phyloP scores from a whole-genome alignment of 805 yeast species.

The Yarrowia deformans region DNA sequence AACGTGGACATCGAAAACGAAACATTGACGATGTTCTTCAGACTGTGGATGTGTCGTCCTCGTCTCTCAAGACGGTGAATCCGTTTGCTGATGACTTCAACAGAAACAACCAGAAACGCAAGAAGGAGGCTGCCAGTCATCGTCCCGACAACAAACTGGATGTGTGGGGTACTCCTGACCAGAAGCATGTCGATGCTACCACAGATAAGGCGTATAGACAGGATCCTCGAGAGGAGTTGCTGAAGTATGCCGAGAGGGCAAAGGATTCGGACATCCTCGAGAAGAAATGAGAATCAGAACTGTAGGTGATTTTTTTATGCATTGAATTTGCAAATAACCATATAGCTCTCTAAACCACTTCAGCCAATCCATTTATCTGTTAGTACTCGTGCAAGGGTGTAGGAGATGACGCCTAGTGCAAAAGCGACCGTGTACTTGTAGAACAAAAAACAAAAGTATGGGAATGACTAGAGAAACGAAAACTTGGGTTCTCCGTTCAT shows the following conservation, averaged over 20 bases:
- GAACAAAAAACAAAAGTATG: too few species aligned
- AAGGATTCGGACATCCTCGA: conserved; percentile 37
- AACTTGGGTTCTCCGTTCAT: too few species aligned
- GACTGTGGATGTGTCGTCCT: conserved; percentile 44
- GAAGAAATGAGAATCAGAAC: background rate
- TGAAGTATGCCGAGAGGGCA: conserved; percentile 48
- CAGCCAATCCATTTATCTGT: too few species aligned
- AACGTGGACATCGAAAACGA: conserved; percentile 46
- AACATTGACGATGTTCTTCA: conserved; percentile 49
- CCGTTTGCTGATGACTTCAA: conserved; percentile 46
- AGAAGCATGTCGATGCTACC: conserved; percentile 42
- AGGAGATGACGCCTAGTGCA: too few species aligned
- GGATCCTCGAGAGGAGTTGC: conserved; percentile 50
- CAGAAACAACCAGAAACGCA: conserved; percentile 36
- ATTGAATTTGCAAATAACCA: too few species aligned
- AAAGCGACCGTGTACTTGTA: too few species aligned
- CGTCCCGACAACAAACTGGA: conserved; percentile 44
- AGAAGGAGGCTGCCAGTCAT: conserved; percentile 33
- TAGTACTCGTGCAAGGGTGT: too few species aligned
- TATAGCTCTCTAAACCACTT: too few species aligned
- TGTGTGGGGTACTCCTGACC: conserved; percentile 46
- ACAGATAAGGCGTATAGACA: conserved; percentile 43
- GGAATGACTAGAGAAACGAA: too few species aligned
- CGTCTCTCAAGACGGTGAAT: conserved; percentile 40
- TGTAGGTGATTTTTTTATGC: background rate